A percentile compares a stretch with the other conserved stretches of the same genome.
phyloP scores from a whole-genome alignment of 2,329 filamentous ascomycete species.

The Grosmannia serpens region DNA sequence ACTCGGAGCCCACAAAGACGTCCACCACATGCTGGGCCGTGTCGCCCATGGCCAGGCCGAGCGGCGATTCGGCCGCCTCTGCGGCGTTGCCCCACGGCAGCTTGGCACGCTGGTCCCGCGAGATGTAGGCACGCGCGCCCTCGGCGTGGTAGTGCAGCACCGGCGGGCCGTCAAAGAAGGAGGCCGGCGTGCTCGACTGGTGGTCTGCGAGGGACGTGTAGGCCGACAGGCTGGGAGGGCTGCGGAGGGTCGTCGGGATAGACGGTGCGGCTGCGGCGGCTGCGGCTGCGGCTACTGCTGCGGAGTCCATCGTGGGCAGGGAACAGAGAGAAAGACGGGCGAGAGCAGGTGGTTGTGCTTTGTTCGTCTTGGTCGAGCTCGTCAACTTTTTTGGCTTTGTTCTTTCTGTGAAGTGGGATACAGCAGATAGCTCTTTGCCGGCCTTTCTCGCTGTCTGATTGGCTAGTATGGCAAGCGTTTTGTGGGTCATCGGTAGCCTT shows the following conservation, averaged over 20 bases:
- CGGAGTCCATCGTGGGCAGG: no score
- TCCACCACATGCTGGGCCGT: constrained; percentile 38
- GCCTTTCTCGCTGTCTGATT: no score
- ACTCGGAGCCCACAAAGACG: constrained; percentile 49
- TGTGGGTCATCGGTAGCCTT: no score
- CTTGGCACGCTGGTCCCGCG: constrained; percentile 39
- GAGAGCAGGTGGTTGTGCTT: background rate
- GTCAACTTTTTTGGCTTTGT: no score
- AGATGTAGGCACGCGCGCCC: constrained; percentile 45
- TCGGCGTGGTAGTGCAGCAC: constrained; percentile 55
- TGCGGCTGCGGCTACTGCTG: background rate
- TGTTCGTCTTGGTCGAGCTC: background rate
- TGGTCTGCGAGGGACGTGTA: constrained; percentile 58
- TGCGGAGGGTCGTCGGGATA: constrained; percentile 41
- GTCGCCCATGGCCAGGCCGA: constrained; percentile 16
- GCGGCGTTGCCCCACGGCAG: constrained; percentile 40
- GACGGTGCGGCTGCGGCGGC: background rate
- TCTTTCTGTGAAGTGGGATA: no score
- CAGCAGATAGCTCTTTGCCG: no score
- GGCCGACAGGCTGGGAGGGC: constrained; percentile 42
- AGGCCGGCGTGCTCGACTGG: constrained; percentile 58
- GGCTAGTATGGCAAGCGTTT: no score
- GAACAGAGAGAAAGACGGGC: no score
- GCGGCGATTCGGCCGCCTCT: constrained; percentile 21
- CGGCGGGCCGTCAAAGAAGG: constrained; percentile 60